Conservation (phyloP, 352 stramenopile species). For the Phytophthora kernoviae region DNA sequence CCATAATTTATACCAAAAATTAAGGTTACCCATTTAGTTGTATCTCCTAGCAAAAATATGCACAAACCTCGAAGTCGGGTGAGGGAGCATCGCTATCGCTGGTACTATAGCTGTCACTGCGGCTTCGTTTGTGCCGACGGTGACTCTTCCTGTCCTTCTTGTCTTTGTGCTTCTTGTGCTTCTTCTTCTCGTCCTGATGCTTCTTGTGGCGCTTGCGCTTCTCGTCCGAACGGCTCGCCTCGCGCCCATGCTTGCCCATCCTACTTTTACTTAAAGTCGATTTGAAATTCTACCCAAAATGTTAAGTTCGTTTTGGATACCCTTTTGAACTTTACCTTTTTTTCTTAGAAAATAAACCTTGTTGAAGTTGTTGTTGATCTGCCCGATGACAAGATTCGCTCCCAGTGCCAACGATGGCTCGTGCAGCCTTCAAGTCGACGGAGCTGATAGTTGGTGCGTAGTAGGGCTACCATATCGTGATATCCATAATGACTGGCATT, state of each 20-base stretch:
- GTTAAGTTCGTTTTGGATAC: too few relatives aligned
- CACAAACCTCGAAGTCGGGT: slow-evolving; percentile 28
- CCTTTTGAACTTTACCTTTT: too few relatives aligned
- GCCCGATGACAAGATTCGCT: too few relatives aligned
- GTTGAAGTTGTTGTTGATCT: too few relatives aligned
- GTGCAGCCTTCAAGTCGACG: not conserved
- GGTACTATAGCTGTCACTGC: slow-evolving; percentile 16
- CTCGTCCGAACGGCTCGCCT: slow-evolving; percentile 29
- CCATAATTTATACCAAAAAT: not conserved
- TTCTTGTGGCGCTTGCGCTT: slow-evolving; percentile 43
- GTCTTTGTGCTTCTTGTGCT: slow-evolving; percentile 40
- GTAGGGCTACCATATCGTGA: not conserved
- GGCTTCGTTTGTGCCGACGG: slow-evolving; percentile 17
- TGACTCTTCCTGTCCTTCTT: slow-evolving; percentile 27
- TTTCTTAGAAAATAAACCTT: too few relatives aligned
- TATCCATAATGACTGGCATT: not conserved
- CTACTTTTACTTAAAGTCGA: not conserved
- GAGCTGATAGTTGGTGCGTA: slow-evolving; percentile 16
- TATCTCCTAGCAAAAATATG: too few relatives aligned
- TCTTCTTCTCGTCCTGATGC: slow-evolving; percentile 36
- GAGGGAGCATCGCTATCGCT: slow-evolving; percentile 15
- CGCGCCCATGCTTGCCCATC: slow-evolving; percentile 39
- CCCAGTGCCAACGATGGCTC: too few relatives aligned
- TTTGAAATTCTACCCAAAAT: not conserved
- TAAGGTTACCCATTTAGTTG: too few relatives aligned